Base-by-base conservation (phyloP, 2,329 filamentous ascomycete genomes). In the Aureobasidium sp. region DNA sequence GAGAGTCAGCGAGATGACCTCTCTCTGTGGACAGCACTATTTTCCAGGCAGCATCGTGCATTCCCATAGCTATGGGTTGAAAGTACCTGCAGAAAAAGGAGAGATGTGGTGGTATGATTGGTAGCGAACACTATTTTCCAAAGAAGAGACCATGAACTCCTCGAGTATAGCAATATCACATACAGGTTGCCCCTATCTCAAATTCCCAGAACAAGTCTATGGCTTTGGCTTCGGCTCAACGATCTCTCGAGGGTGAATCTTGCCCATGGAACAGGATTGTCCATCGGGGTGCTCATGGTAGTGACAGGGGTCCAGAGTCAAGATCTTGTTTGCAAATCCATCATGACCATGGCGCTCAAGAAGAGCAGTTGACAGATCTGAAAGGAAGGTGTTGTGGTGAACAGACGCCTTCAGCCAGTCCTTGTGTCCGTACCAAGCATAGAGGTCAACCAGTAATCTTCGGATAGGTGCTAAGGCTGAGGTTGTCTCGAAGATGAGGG, bases 371-470 rank as follows among this genome's bases (percentile, higher is more conserved):
- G 51, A 42, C 7, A 55, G 25, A 6, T 55, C 51, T 4, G 51
- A 27, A 22, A 31, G 20, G 15, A 45, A 27, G 44, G 20, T 7
- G 17, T 29, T 29, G 7, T 29, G 29, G 29, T 29, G 5, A 29
- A 29, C 29, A 8, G 7, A 8, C 5, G 29, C 29, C 22, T 36
- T 27, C 15, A 55, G 5, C 51, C 51, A 55, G 22, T 55, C 52
- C 17, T 55, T 55, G 52, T 55, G 52, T 12, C 52, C 52, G n/a
- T 42, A 42, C 25, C 25, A 27, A 17, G 31, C 36, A 9, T 67
- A 69, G 17, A 67, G 47, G 12, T 69, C 66, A 9, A 62, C 49
- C 39, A 65, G 52, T 12, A 69, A 53, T 1, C 47, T 55, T 12
- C 67, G 55, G 5, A 66, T 48, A 15, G 62, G 63, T 1, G 65